These are phyloP conservation scores for Colletotrichum aenigma DNA, from an alignment of 2,329 filamentous ascomycete genomes.

Conservation along the genomic window DNA sequence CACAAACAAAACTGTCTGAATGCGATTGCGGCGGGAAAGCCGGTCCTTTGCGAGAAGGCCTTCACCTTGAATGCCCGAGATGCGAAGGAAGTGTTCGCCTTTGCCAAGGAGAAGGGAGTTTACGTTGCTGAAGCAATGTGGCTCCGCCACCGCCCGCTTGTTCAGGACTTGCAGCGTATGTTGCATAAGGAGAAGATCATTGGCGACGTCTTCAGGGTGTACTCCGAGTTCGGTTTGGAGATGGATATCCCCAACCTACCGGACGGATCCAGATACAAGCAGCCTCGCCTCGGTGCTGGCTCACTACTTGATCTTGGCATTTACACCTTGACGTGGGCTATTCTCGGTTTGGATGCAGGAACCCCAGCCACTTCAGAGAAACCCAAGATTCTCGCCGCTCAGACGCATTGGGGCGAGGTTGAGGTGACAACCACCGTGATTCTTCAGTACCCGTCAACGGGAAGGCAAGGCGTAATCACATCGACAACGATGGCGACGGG, in stretches of 20 bases:
- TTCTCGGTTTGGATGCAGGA: constrained; percentile 34
- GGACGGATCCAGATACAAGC: constrained; percentile 35
- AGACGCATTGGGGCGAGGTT: constrained; percentile 36
- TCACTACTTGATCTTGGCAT: constrained; percentile 47
- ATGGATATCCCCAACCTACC: constrained; percentile 35
- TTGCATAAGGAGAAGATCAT: constrained; percentile 43
- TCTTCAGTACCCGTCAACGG: constrained; percentile 38
- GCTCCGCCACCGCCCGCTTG: constrained; percentile 46
- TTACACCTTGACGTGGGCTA: constrained; percentile 45
- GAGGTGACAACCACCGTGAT: constrained; percentile 40
- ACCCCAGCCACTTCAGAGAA: constrained; percentile 4
- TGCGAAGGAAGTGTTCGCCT: constrained; percentile 41
- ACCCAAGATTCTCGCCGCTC: constrained; percentile 39
- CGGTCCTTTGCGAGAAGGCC: constrained; percentile 50
- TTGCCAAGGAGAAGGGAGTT: constrained; percentile 41
- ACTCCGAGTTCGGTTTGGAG: constrained; percentile 44
- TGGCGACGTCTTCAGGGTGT: constrained; percentile 40
- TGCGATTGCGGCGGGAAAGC: constrained; percentile 45
- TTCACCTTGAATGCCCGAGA: constrained; percentile 45
- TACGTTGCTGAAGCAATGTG: constrained; percentile 53
- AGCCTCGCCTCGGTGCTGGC: constrained; percentile 44
- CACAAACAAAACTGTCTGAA: constrained; percentile 47
- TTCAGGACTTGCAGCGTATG: constrained; percentile 34
- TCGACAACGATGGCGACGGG: constrained; percentile 34
- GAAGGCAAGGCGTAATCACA: constrained; percentile 45